Base-by-base conservation (phyloP, 148 eudicot genomes). In the Heliosperma pusillum region DNA sequence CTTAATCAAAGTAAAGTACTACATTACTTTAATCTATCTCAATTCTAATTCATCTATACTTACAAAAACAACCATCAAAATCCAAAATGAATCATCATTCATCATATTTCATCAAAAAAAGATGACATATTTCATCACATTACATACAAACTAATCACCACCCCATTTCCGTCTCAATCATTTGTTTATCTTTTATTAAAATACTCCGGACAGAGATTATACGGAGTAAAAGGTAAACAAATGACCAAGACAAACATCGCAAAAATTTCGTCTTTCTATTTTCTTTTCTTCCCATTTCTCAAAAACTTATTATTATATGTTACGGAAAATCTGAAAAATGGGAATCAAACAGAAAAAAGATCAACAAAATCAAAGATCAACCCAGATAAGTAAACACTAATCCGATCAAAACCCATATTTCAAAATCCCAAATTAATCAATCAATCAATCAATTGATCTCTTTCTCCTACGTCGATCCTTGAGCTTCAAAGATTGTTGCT, bases 401-500 rank as follows among this genome's bases (percentile, higher is more conserved):
- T 59, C 24, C 21, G 63, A 59, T 59, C 63, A 25, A 24, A 62
- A 26, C 66, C 66, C 66, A 62, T 4, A 24, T 62, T 62, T 19
- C 30, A 13, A 8, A 62, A 9, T 62, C 55, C 12, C 66, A 62
- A 27, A 62, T 62, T n/a, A n/a, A n/a, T n/a, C n/a, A n/a, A n/a
- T n/a, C n/a, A n/a, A n/a, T 62, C 9, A 62, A 62, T 66, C 33
- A 66, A n/a, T 33, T 20, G 70, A 66, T 36, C 70, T 66, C 20
- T 16, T 62, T 27, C 66, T 62, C 66, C 15, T 62, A 62, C 17
- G 16, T 62, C 55, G 55, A 50, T 50, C 17, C 19, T 50, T 50
- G 17, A 50, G 17, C 66, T 62, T 24, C 30, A 62, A 11, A 66
- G 78, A 76, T 50, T 78, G 72, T 74, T 80, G 76, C 69, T 78